Percentiles rank a stretch among this genome's conserved stretches.
Conservation (phyloP, 108 stramenopile species). For the Fistulifera solaris region DNA sequence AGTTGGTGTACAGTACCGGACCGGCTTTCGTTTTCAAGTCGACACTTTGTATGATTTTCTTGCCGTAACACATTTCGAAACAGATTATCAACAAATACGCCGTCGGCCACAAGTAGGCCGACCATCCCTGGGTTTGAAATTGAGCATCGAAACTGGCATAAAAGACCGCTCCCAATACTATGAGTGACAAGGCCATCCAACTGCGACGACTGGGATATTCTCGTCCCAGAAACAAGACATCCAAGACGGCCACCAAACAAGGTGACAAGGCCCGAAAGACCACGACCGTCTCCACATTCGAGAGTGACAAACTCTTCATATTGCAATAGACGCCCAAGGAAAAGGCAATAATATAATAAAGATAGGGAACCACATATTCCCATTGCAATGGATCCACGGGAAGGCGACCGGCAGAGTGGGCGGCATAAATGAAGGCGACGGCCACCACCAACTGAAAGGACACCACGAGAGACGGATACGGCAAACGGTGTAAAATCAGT, state of each 20-base stretch:
- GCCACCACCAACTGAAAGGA: slow-evolving; percentile 60
- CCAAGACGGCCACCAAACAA: slow-evolving; percentile 66
- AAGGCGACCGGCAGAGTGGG: slow-evolving; percentile 29
- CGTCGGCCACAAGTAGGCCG: slow-evolving; percentile 69
- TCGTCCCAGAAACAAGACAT: slow-evolving; percentile 74
- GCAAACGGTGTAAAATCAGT: slow-evolving; percentile 59
- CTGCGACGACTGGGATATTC: slow-evolving; percentile 70
- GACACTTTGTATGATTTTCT: slow-evolving; percentile 68
- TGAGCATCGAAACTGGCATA: slow-evolving; percentile 70
- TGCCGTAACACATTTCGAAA: slow-evolving; percentile 87
- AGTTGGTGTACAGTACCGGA: slow-evolving; percentile 85
- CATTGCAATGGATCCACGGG: slow-evolving; percentile 57
- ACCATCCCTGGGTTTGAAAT: slow-evolving; percentile 46
- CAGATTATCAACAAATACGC: slow-evolving; percentile 61
- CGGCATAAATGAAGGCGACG: slow-evolving; percentile 50
- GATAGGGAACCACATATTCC: slow-evolving; percentile 66
- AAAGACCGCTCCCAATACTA: slow-evolving; percentile 66
- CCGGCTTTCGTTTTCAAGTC: slow-evolving; percentile 72
- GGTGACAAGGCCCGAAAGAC: slow-evolving; percentile 84
- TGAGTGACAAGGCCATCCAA: slow-evolving; percentile 42
- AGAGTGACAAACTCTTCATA: slow-evolving; percentile 64
- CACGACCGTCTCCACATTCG: slow-evolving; percentile 93
- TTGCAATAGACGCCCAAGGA: slow-evolving; percentile 73
- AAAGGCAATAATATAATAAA: slow-evolving; percentile 72
- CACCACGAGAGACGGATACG: slow-evolving; percentile 68